These are phyloP conservation scores for Corynascus novoguineensis DNA, from an alignment of 495 filamentous ascomycete species.

Conservation along the genomic window DNA sequence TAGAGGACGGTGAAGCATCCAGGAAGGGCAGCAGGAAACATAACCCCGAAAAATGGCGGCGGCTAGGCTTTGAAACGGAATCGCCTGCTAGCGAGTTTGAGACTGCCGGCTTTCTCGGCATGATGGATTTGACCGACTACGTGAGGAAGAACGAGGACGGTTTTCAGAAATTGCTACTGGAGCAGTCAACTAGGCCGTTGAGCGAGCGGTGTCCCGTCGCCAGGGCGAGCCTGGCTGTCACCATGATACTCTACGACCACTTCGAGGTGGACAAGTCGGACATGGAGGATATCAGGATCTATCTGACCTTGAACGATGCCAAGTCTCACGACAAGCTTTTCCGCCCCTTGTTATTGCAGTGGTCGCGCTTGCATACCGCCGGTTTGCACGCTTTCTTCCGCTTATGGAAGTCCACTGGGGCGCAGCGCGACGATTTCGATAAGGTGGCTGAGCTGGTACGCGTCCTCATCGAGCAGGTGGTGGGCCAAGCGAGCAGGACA, in stretches of 20 bases:
- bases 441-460: constrained; percentile 87
- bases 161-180: constrained; percentile 85
- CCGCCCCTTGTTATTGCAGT: constrained; percentile 82
- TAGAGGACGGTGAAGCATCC: constrained; percentile 24
- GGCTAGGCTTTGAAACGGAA: constrained; percentile 89
- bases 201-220: constrained; percentile 83
- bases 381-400: constrained; percentile 86
- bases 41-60: constrained; percentile 89
- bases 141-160: constrained; percentile 83
- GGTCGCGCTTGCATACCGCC: constrained; percentile 89
- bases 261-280: constrained; percentile 91
- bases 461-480: constrained; percentile 85
- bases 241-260: constrained; percentile 84
- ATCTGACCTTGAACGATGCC: constrained; percentile 68
- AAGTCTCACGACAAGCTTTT: constrained; percentile 82
- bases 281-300: constrained; percentile 71
- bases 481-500: constrained; percentile 74
- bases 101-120: constrained; percentile 78
- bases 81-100: constrained; percentile 81
- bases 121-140: constrained; percentile 97
- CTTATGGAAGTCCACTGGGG: constrained; percentile 84
- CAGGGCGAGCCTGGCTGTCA: constrained; percentile 79
- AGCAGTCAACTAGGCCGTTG: constrained; percentile 71
- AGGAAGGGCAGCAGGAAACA: constrained; percentile 59
- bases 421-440: constrained; percentile 77